Conservation (phyloP, 192 early-diverging fungal genomes). For the Physocladia obscura region DNA sequence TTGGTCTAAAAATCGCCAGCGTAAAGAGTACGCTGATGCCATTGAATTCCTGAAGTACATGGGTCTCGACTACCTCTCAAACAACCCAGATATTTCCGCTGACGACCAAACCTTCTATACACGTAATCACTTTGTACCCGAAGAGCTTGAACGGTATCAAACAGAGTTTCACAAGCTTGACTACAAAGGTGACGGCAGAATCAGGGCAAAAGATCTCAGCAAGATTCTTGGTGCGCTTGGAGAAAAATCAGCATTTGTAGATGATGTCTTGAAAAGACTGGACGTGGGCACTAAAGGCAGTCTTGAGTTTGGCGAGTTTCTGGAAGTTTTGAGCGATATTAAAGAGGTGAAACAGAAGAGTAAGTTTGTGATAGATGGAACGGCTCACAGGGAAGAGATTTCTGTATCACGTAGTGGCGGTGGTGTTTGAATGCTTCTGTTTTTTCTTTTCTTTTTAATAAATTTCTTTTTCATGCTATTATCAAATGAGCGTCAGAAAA, state of each 20-base stretch:
- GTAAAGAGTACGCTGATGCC: conserved; percentile 68
- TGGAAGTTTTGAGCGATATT: conserved; percentile 52
- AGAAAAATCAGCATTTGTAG: conserved; percentile 29
- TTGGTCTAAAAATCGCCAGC: conserved; percentile 70
- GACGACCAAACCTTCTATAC: conserved; percentile 44
- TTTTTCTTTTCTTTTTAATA: too few species aligned
- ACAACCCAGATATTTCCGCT: background rate
- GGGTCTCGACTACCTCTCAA: conserved; percentile 66
- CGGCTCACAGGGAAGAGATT: background rate
- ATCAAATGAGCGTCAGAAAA: too few species aligned
- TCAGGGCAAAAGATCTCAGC: conserved; percentile 51
- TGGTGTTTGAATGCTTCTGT: conserved; percentile 27
- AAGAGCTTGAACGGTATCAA: conserved; percentile 60
- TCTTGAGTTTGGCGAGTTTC: conserved; percentile 73
- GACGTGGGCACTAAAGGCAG: conserved; percentile 48
- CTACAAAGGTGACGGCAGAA: conserved; percentile 57
- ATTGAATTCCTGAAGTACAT: conserved; percentile 82
- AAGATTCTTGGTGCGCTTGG: conserved; percentile 53
- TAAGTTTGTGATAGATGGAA: background rate
- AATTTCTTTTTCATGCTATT: too few species aligned
- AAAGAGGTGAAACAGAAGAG: background rate
- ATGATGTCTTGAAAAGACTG: conserved; percentile 46
- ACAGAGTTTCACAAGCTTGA: conserved; percentile 58
- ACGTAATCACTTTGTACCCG: conserved; percentile 62
- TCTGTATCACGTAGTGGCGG: conserved; percentile 4